Evolutionary conservation across 2,329 filamentous ascomycete genomes (phyloP).

Genomic region (Huntiella omanensis): DNA sequence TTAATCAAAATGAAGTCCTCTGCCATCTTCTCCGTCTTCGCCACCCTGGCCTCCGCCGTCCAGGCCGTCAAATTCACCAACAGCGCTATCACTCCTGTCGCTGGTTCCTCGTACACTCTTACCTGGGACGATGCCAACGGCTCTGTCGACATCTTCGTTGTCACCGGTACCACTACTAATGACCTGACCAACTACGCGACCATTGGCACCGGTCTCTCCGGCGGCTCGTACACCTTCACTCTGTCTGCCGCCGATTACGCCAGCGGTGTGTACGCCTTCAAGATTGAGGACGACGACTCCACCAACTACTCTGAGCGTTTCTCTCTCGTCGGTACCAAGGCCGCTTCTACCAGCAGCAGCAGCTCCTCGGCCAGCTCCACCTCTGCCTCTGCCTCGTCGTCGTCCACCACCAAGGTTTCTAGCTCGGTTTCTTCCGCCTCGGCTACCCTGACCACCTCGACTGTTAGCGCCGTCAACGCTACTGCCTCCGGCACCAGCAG

Average conservation of each 20-base stretch:
- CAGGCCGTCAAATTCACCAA: slow-evolving; percentile 18
- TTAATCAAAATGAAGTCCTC: slow-evolving; percentile 34
- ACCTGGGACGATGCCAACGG: slow-evolving; percentile 28
- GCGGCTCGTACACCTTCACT: slow-evolving; percentile 21
- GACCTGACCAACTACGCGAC: slow-evolving; percentile 23
- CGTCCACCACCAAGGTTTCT: slow-evolving; percentile 11
- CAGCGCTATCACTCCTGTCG: slow-evolving; percentile 33
- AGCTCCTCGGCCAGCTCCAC: slow-evolving; percentile 2
- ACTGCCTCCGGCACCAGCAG: slow-evolving; percentile 13
- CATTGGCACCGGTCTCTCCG: slow-evolving; percentile 23
- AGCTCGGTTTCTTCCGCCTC: slow-evolving; percentile 3
- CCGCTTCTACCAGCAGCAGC: slow-evolving; percentile 10
- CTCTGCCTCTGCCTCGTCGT: slow-evolving; percentile 12
- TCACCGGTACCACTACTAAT: slow-evolving; percentile 28
- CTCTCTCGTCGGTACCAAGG: slow-evolving; percentile 16
- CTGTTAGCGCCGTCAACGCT: slow-evolving; percentile 9
- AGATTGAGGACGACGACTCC: slow-evolving; percentile 22
- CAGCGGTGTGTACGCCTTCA: slow-evolving; percentile 25
- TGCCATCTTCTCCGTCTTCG: slow-evolving; percentile 28
- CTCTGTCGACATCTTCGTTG: slow-evolving; percentile 32
- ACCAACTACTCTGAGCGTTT: slow-evolving; percentile 28
- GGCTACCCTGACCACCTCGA: background rate
- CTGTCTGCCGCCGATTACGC: slow-evolving; percentile 18
- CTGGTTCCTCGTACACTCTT: slow-evolving; percentile 31
- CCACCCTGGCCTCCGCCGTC: slow-evolving; percentile 32